Conservation (phyloP, 2,329 filamentous ascomycete species). For the Alternaria longipes region DNA sequence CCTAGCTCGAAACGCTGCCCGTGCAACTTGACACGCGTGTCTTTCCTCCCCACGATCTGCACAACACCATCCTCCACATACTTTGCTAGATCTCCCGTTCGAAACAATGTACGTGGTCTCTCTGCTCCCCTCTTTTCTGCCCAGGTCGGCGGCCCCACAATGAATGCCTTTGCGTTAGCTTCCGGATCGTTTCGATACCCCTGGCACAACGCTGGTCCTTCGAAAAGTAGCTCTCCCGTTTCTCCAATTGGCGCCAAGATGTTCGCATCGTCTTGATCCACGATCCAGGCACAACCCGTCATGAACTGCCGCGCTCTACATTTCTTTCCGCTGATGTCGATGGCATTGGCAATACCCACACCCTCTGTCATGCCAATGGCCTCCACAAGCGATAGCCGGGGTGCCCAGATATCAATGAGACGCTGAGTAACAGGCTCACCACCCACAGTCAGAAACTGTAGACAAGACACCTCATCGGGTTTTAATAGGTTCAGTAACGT, state of each 20-base stretch:
- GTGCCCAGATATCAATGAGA: conserved; percentile 12
- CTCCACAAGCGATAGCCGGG: conserved; percentile 8
- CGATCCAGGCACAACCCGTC: conserved; percentile 11
- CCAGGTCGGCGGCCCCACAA: background rate
- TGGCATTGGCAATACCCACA: conserved; percentile 6
- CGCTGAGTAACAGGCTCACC: conserved; percentile 8
- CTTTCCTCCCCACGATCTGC: conserved; percentile 9
- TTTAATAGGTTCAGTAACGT: conserved; percentile 7
- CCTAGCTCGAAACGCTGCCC: conserved; percentile 10
- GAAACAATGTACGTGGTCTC: background rate
- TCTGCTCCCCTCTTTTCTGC: conserved; percentile 2
- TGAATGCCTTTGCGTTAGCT: conserved; percentile 9
- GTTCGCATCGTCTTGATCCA: conserved; percentile 6
- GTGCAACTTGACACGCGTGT: conserved; percentile 8
- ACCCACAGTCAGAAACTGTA: conserved; percentile 10
- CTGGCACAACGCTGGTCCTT: conserved; percentile 7
- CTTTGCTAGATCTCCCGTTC: conserved; percentile 9
- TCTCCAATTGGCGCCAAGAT: conserved; percentile 7
- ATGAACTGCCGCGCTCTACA: conserved; percentile 5
- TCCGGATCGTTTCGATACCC: conserved; percentile 4
- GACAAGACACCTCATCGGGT: conserved; percentile 7
- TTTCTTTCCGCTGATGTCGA: conserved; percentile 8
- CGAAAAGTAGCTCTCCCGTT: conserved; percentile 10
- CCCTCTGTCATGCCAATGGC: conserved; percentile 13
- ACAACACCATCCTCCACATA: conserved; percentile 12